Evolutionary conservation across 345 rosid species (phyloP).

Genomic region (Capsella bursapastoris): DNA sequence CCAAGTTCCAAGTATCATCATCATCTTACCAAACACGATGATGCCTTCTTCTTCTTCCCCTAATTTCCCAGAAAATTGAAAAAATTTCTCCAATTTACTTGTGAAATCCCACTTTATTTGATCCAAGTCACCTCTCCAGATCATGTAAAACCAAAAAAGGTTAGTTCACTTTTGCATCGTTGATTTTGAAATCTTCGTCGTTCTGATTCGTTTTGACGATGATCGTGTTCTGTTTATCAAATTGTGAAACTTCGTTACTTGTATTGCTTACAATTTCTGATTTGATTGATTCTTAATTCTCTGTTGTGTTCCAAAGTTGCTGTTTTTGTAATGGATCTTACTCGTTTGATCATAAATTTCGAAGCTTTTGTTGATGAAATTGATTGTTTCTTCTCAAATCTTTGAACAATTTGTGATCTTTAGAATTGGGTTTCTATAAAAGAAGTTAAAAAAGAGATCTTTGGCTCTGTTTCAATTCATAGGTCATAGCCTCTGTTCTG

Average conservation of each 20-base stretch:
- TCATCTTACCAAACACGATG: not conserved
- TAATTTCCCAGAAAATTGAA: constrained; percentile 2
- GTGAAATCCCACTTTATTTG: not conserved
- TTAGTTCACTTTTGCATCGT: not conserved
- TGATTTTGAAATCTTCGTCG: not conserved
- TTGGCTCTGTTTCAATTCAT: too few relatives aligned
- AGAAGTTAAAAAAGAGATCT: not conserved
- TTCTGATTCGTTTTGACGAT: not conserved
- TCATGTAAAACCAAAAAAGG: not conserved
- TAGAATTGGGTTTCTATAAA: not conserved
- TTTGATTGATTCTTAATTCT: too few relatives aligned
- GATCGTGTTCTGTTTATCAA: not conserved
- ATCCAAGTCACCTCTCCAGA: not conserved
- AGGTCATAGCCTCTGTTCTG: too few relatives aligned
- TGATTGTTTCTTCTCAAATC: not conserved
- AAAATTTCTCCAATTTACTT: not conserved
- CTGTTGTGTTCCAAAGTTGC: not conserved
- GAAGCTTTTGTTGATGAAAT: not conserved
- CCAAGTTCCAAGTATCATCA: not conserved
- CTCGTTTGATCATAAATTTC: too few relatives aligned
- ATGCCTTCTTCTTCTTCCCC: constrained; percentile 13
- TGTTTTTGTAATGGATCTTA: not conserved
- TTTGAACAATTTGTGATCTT: not conserved
- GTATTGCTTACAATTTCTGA: not conserved
- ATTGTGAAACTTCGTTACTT: not conserved